Evolutionary conservation across 208 protist species (phyloP), one percentile per base, ranked within the genome.

Genomic region (Acanthamoeba royreba): DNA sequence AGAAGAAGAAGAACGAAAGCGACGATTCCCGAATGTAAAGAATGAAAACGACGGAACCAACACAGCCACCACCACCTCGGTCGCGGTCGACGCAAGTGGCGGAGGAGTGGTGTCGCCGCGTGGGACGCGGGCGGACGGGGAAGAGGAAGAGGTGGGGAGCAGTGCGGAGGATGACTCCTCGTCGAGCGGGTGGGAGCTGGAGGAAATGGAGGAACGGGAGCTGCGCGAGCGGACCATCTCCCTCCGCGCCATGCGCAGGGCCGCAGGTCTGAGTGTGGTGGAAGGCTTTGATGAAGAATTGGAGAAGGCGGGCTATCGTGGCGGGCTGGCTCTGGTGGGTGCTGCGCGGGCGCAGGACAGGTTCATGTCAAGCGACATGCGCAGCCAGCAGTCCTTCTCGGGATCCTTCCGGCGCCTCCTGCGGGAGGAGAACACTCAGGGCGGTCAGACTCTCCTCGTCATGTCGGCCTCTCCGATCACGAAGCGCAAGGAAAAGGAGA

Each of bases 1-100:
- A n/a, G n/a, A n/a, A n/a, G n/a, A n/a, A n/a, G n/a, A n/a, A 83
- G 72, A 83, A 53, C 42, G 69, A 79, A 83, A 52, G n/a, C 38
- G 72, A 52, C 46, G n/a, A n/a, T n/a, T n/a, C n/a, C 46, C 43
- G 66, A 77, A 35, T 13, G 4, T 45, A 69, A 69, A 69, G 58
- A 69, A 17, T 33, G 58, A 69, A 69, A 81, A 25, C 38, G 40
- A 81, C 38, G 17, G 63, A 19, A 35, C 15, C 33, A 77, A 35
- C 3, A 28, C 55, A 35, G 55, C 55, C 55, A 28, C 55, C 8
- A 3, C 55, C 8, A 28, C 55, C 15, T 17, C 55, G 8, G 55
- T 19, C 19, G 17, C 7, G 7, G n/a, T 7, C 8, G 9, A 33
- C 5, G 28, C 8, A 7, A 17, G 28, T 25, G 58, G 19, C n/a